Base-by-base conservation (phyloP, 805 yeast genomes). In the Suhomyces pyralidae region DNA sequence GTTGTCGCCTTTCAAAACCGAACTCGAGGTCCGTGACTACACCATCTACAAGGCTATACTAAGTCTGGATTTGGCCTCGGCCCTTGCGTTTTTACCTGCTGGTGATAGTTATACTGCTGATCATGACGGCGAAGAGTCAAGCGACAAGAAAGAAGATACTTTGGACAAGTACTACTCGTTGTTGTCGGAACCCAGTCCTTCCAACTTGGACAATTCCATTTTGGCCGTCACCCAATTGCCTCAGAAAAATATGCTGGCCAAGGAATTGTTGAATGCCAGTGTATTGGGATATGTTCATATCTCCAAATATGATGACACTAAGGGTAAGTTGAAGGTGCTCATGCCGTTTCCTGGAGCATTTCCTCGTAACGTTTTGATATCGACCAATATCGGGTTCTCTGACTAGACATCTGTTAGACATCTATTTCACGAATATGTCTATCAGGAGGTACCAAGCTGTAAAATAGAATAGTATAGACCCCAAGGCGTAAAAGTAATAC, bases 281-380 rank as follows among this genome's bases (percentile, higher is more conserved):
- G 84, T 90, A 0, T 64, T 89, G 57, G 98, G 99, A 0, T 93
- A 83, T 69, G 88, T 86, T 3, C 86, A 89, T 56, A 81, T 84
- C 4, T 70, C 79, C 8, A 85, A 83, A 56, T 88, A 84, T 20
- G 96, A 92, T 62, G 97, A 93, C 57, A 72, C 81, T 14, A 85
- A 84, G 61, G 78, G 81, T 14, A 86, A 81, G 59, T 63, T 89
- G 51, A 85, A 85, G 61, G 76, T 94, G 7, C 74, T 93, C 55
- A 76, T 91, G 55, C 98, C 99, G 0, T 86, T 90, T 5, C 97
- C 97, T 2, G 96, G 96, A 1, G 71, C 85, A 40, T 72, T 92
- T 22, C 99, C 99, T 0, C 78, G 84, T 24, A 82, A 84, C 56
- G 84, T 88, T 2, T 76, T 90, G 61, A 66, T 94, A 2, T 70